Conservation (phyloP, 192 early-diverging fungal species). For the Coemansia guatemalensis region DNA sequence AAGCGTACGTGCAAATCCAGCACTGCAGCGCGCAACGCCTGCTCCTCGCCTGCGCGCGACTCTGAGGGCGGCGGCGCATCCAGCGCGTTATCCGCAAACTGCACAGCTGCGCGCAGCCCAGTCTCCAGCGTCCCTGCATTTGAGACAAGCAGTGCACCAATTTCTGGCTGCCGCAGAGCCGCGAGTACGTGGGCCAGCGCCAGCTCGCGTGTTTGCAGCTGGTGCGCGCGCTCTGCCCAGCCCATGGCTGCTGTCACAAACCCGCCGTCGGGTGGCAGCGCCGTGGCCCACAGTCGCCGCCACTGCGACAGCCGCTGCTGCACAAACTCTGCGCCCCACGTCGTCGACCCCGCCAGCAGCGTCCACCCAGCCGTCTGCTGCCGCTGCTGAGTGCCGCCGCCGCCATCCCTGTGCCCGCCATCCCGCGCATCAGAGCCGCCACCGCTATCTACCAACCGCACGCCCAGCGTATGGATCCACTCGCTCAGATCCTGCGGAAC, state of each 20-base stretch:
- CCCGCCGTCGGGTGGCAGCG: slow-evolving; percentile 28
- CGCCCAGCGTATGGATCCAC: slow-evolving; percentile 73
- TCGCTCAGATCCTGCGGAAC: slow-evolving; percentile 75
- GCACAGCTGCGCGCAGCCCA: slow-evolving; percentile 18
- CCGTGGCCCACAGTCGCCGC: slow-evolving; percentile 25
- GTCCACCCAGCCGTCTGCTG: slow-evolving; percentile 40
- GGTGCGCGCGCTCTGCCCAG: slow-evolving; percentile 24
- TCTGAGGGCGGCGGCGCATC: slow-evolving; percentile 33
- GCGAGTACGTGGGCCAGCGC: slow-evolving; percentile 32
- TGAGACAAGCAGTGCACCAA: not conserved
- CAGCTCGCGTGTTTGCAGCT: slow-evolving; percentile 27
- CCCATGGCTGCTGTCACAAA: slow-evolving; percentile 36
- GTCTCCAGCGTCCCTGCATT: slow-evolving; percentile 3
- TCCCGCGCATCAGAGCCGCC: slow-evolving; percentile 7
- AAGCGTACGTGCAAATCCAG: slow-evolving; percentile 26
- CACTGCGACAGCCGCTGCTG: slow-evolving; percentile 18
- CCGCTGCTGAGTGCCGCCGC: slow-evolving; percentile 16
- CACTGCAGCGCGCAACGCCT: slow-evolving; percentile 16
- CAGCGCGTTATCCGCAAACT: slow-evolving; percentile 51
- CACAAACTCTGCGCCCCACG: slow-evolving; percentile 11
- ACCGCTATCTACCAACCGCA: slow-evolving; percentile 64
- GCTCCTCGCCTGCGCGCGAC: slow-evolving; percentile 4
- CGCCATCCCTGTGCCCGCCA: not conserved
- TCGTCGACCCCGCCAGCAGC: slow-evolving; percentile 23
- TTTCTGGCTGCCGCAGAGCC: not conserved